A percentile compares a stretch with the other conserved stretches of the same genome.
Evolutionary conservation across 1,284 basidiomycete genomes (phyloP).

Genomic region (Wallemia ichthyophaga): DNA sequence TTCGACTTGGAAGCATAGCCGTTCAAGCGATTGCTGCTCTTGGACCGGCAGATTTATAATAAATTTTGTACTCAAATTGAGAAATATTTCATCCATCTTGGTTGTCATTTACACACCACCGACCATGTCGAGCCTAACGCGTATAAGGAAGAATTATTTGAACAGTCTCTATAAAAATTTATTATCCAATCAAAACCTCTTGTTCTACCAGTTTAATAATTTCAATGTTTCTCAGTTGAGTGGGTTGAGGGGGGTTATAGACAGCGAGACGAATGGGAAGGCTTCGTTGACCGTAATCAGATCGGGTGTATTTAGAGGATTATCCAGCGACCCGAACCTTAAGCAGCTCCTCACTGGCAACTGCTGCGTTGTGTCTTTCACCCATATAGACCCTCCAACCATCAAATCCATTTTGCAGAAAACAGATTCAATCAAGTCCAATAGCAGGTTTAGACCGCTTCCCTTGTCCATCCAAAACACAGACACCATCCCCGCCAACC

Average conservation of each 20-base stretch:
- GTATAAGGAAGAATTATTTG: background rate
- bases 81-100: conserved; percentile 12
- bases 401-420: background rate
- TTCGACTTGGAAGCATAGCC: conserved; percentile 66
- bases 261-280: background rate
- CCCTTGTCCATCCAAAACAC: background rate
- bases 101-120: background rate
- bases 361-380: background rate
- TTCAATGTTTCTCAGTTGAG: background rate
- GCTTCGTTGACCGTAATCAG: background rate
- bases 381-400: background rate
- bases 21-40: conserved; percentile 64
- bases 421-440: no score
- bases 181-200: background rate
- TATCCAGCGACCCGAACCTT: background rate
- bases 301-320: background rate
- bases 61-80: conserved; percentile 32
- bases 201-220: background rate
- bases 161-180: background rate
- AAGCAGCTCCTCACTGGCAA: background rate
- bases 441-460: background rate
- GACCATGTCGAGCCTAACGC: background rate
- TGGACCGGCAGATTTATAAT: conserved; percentile 85
- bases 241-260: background rate
- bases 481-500: background rate